Evolutionary conservation across 2,329 filamentous ascomycete species (phyloP).

Genomic region (Remersonia thermophila): DNA sequence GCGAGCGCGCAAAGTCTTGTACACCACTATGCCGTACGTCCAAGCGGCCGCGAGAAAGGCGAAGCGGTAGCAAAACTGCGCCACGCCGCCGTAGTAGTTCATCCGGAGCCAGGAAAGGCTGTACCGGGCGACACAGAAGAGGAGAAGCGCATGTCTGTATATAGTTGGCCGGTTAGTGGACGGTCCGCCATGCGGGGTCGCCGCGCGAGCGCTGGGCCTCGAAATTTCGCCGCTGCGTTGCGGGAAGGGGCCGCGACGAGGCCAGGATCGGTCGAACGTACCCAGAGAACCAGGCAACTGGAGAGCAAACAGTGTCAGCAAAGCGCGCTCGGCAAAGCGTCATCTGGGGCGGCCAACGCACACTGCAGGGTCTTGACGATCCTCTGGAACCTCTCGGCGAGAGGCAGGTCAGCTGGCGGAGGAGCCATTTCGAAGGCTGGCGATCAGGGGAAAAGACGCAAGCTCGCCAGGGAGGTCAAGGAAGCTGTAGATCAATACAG

Average conservation of each 20-base stretch:
- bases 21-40: constrained; percentile 96
- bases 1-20: constrained; percentile 88
- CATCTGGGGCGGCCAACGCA: constrained; percentile 31
- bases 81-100: constrained; percentile 69
- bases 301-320: constrained; percentile 25
- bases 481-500: no score
- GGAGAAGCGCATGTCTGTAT: constrained; percentile 68
- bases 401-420: constrained; percentile 55
- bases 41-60: constrained; percentile 81
- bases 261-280: constrained; percentile 43
- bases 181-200: no score
- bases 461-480: no score
- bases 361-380: constrained; percentile 89
- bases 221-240: no score
- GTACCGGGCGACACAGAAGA: constrained; percentile 75
- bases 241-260: no score
- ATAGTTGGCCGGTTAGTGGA: not conserved
- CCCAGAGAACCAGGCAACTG: constrained; percentile 72
- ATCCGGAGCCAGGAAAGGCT: constrained; percentile 74
- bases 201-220: no score
- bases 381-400: constrained; percentile 61
- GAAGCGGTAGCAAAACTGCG: constrained; percentile 74
- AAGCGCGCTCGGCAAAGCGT: constrained; percentile 2
- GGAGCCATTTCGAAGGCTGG: constrained; percentile 46
- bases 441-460: not conserved